These are phyloP conservation scores for Rhizopogon rudus DNA, from an alignment of 768 basidiomycete genomes.

Conservation along the genomic window DNA sequence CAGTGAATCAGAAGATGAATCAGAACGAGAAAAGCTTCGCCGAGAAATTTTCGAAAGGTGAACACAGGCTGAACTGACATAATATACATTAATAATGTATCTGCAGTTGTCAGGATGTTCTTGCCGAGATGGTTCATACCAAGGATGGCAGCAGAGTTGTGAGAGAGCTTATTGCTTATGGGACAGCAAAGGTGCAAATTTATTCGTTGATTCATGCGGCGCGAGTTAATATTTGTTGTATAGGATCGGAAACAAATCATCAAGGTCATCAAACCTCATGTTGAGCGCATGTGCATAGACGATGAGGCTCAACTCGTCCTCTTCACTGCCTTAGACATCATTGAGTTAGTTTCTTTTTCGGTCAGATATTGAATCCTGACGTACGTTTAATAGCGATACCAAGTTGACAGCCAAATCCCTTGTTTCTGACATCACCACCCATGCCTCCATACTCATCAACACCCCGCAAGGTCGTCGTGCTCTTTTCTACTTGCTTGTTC, in stretches of 20 bases:
- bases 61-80: background rate
- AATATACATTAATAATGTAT: conserved; percentile 2
- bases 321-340: conserved; percentile 85
- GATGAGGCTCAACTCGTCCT: conserved; percentile 88
- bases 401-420: conserved; percentile 83
- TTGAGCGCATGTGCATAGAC: conserved; percentile 83
- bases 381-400: conserved; percentile 61
- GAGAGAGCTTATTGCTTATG: conserved; percentile 78
- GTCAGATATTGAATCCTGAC: background rate
- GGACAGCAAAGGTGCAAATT: conserved; percentile 67
- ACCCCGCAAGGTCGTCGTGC: conserved; percentile 76
- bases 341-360: conserved; percentile 56
- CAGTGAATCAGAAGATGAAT: conserved; percentile 50
- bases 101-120: conserved; percentile 70
- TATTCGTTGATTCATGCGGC: too few species aligned
- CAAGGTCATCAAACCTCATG: conserved; percentile 84
- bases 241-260: conserved; percentile 90
- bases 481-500: conserved; percentile 77
- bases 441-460: conserved; percentile 51
- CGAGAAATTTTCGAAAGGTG: conserved; percentile 81
- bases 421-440: conserved; percentile 59
- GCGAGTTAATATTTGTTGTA: background rate
- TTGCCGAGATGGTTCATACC: conserved; percentile 93
- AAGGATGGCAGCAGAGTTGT: conserved; percentile 86
- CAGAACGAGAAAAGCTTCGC: conserved; percentile 68